These are phyloP conservation scores for Dryadomyces sulphureus DNA, from an alignment of 2,329 filamentous ascomycete genomes.

Conservation along the genomic window DNA sequence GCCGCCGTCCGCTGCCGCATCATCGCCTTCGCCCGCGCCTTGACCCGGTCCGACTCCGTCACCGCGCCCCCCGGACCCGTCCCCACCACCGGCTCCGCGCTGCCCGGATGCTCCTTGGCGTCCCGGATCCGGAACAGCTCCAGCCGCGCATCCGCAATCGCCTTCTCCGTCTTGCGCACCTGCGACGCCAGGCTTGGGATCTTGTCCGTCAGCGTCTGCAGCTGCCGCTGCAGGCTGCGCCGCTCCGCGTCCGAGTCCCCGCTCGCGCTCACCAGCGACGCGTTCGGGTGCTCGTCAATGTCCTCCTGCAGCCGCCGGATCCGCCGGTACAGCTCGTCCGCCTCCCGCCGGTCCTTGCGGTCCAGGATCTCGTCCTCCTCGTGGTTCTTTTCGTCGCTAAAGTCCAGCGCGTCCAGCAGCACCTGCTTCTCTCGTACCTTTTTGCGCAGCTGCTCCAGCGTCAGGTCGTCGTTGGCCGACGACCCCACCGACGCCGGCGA, in stretches of 20 bases:
- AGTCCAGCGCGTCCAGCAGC: conserved; percentile 88
- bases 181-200: conserved; percentile 85
- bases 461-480: conserved; percentile 71
- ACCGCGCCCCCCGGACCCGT: conserved; percentile 83
- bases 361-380: conserved; percentile 91
- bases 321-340: conserved; percentile 84
- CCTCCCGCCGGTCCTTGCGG: conserved; percentile 76
- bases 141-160: conserved; percentile 79
- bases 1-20: conserved; percentile 97
- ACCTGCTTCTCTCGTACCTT: conserved; percentile 90
- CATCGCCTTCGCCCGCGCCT: conserved; percentile 90
- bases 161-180: conserved; percentile 78
- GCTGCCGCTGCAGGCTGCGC: conserved; percentile 70
- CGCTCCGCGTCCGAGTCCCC: conserved; percentile 81
- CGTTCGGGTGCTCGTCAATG: conserved; percentile 80
- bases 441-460: conserved; percentile 78
- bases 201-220: conserved; percentile 78
- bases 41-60: conserved; percentile 86
- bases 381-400: conserved; percentile 75
- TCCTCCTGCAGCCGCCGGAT: conserved; percentile 88
- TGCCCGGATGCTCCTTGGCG: conserved; percentile 77
- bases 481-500: conserved; percentile 54
- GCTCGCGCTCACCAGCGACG: conserved; percentile 48
- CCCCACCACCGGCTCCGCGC: conserved; percentile 68
- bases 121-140: conserved; percentile 90